Percentiles rank a stretch among this genome's conserved stretches.
Conservation (phyloP, 2,329 filamentous ascomycete genomes). For the Diaporthe destruens region DNA sequence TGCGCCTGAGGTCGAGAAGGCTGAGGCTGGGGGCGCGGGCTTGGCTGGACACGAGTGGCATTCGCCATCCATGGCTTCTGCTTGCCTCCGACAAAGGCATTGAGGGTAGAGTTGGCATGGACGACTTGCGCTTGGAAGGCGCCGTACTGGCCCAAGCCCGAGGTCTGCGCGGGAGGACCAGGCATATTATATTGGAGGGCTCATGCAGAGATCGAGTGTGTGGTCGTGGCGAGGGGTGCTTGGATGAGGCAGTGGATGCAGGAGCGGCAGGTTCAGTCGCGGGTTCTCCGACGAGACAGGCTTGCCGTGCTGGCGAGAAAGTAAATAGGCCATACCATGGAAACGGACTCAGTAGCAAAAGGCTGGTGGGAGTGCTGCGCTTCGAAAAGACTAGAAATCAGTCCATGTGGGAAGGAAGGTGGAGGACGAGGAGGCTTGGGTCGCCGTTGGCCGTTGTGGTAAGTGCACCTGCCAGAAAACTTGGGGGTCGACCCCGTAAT, state of each 20-base stretch:
- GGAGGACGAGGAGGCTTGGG: too few species aligned
- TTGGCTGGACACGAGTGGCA: slow-evolving; percentile 39
- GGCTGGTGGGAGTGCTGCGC: not conserved
- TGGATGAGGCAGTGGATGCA: slow-evolving; percentile 10
- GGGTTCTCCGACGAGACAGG: slow-evolving; percentile 11
- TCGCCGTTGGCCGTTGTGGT: not conserved
- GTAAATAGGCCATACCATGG: slow-evolving; percentile 30
- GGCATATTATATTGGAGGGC: slow-evolving; percentile 40
- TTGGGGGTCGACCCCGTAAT: slow-evolving; percentile 9
- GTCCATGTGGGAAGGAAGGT: too few species aligned
- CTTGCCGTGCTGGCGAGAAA: not conserved
- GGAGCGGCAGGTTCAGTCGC: slow-evolving; percentile 20
- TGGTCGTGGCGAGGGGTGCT: not conserved
- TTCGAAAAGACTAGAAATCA: not conserved
- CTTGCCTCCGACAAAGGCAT: slow-evolving; percentile 47
- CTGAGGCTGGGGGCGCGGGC: slow-evolving; percentile 35
- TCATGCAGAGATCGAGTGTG: slow-evolving; percentile 28
- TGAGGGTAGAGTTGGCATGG: slow-evolving; percentile 49
- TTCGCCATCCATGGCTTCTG: slow-evolving; percentile 49
- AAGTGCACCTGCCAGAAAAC: slow-evolving; percentile 2
- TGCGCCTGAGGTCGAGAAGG: slow-evolving; percentile 9
- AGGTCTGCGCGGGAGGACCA: slow-evolving; percentile 22
- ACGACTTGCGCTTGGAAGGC: slow-evolving; percentile 44
- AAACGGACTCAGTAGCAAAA: slow-evolving; percentile 7
- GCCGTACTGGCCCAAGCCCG: slow-evolving; percentile 30